phyloP scores from a whole-genome alignment of 1,284 basidiomycete species.

The Malassezia slooffiae region DNA sequence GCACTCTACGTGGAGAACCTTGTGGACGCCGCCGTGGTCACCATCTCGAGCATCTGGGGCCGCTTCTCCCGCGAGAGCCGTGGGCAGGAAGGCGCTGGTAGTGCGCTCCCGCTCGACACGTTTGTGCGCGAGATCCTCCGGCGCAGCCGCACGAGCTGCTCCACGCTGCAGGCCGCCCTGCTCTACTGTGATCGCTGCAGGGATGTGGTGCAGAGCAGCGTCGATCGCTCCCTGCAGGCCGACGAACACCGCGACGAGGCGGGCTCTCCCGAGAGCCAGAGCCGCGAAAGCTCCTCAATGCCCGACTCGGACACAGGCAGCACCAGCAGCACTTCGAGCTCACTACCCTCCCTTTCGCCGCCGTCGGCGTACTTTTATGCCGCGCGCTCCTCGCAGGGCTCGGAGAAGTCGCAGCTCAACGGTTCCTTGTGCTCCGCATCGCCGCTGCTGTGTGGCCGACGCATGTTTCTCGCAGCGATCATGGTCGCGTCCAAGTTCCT shows the following conservation, averaged over 20 bases:
- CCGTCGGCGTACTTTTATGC: background rate
- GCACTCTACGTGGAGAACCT: conserved; percentile 10
- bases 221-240: no score
- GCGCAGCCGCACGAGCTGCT: conserved; percentile 39
- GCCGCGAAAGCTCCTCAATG: no score
- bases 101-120: conserved; percentile 31
- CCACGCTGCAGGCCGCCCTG: conserved; percentile 38
- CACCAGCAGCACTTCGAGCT: no score
- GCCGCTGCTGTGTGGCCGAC: conserved; percentile 57
- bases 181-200: conserved; percentile 37
- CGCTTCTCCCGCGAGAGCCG: conserved; percentile 19
- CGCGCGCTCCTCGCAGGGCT: no score
- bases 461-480: conserved; percentile 74
- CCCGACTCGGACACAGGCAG: no score
- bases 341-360: conserved; percentile 1
- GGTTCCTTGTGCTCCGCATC: conserved; percentile 15
- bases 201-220: conserved; percentile 13
- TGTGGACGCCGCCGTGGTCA: conserved; percentile 1
- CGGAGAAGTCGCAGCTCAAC: conserved; percentile 2
- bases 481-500: conserved; percentile 83
- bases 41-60: conserved; percentile 13
- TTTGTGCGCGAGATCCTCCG: conserved; percentile 43
- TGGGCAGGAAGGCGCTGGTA: conserved; percentile 9
- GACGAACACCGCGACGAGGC: background rate
- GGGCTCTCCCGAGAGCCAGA: no score